These are phyloP conservation scores for Hypericum androsaemum DNA, from an alignment of 345 rosid genomes.

Conservation along the genomic window DNA sequence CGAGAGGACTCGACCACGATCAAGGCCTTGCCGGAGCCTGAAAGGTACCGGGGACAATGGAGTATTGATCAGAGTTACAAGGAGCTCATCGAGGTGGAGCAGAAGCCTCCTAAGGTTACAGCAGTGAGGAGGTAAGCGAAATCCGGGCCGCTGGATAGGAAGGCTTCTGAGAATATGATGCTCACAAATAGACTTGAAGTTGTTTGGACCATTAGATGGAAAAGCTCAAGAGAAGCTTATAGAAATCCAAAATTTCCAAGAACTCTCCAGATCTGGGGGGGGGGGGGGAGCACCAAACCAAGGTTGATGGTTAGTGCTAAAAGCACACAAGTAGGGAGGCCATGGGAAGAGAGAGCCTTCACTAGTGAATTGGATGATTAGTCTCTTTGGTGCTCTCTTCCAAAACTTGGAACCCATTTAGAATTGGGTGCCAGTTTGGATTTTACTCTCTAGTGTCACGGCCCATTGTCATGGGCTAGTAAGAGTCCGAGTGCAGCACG, in stretches of 20 bases:
- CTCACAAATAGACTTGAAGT: conserved; percentile 22
- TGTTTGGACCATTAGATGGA: conserved; percentile 61
- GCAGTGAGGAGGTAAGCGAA: conserved; percentile 27
- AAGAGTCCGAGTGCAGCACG: no score
- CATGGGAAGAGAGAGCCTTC: conserved; percentile 23
- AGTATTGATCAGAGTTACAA: conserved; percentile 22
- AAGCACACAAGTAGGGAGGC: conserved; percentile 43
- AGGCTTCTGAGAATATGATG: conserved; percentile 1
- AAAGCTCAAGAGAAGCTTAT: conserved; percentile 42
- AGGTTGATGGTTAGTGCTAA: conserved; percentile 10
- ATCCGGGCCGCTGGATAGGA: conserved; percentile 1
- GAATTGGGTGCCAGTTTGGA: no score
- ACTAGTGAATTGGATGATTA: conserved; percentile 28
- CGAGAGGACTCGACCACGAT: conserved; percentile 20
- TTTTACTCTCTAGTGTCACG: no score
- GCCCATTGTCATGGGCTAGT: no score
- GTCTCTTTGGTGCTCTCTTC: conserved; percentile 56
- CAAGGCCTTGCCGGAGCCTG: conserved; percentile 31
- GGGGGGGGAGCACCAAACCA: conserved; percentile 17
- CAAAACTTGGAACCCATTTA: conserved; percentile 71
- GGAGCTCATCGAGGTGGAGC: conserved; percentile 23
- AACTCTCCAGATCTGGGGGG: conserved; percentile 26
- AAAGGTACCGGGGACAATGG: conserved; percentile 14
- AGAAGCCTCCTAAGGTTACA: conserved; percentile 16
- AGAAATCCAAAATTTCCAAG: conserved; percentile 37